Evolutionary conservation across 2,329 filamentous ascomycete species (phyloP), one percentile per base, ranked within the genome.

Genomic region (Mycosphaerelloides madeirae): DNA sequence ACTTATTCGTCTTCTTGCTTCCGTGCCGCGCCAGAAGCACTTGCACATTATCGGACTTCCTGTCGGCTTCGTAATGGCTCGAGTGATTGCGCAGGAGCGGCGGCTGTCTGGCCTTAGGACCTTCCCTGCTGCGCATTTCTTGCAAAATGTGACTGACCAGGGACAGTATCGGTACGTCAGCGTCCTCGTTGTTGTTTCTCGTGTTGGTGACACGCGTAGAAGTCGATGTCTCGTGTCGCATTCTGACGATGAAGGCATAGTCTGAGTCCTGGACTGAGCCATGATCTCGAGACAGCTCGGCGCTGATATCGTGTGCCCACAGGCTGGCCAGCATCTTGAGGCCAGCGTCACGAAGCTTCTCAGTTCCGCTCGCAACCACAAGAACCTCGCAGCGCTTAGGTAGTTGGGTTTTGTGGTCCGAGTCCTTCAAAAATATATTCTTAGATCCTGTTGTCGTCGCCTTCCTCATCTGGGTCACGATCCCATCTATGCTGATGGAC

Each of bases 1-100:
- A 82, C 41, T 91, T 82, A 67, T 95, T 96, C 52, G 85, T 86
- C 71, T 96, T 97, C 68, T 95, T 96, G 65, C 83, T 88, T 57
- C 84, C 82, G 38, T 88, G 90, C 45, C 87, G 84, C 1, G 86
- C 81, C 5, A 89, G 78, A 3, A 96, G 76, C n/a, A 97, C 84
- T 48, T 85, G 83, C 35, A 97, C 89, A 44, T 91, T 85, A 55
- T 85, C 83, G 46, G 81, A 76, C 34, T 50, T 48, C 29, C 44
- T 44, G 12, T 43, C 75, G 69, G 33, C 78, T 18, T 63, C 56
- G 29, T 74, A 69, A 34, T 68, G 70, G 41, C 64, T 70, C 9
- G 63, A 50, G 32, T 62, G 59, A n/a, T 42, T 43, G 13, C 66
- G 62, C 58, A 58, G 52, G 59, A 65, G 60, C 66, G 52, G 46